A percentile compares a stretch with the other conserved stretches of the same genome.
Evolutionary conservation across 768 basidiomycete species (phyloP).

Genomic region (Calocybe cyanea): DNA sequence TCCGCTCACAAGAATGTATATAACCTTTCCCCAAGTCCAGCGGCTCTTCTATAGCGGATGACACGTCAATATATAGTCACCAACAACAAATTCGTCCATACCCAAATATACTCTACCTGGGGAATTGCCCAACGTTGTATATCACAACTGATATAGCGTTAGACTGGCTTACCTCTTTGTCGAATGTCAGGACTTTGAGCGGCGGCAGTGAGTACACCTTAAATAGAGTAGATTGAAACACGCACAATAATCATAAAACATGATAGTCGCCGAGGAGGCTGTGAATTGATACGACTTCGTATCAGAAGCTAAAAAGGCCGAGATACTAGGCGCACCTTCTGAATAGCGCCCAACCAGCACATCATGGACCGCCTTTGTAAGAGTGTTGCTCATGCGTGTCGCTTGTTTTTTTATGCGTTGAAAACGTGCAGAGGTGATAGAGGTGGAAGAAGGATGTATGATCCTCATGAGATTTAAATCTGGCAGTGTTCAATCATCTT

Average conservation of each 20-base stretch:
- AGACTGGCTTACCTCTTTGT: constrained; percentile 41
- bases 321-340: constrained; percentile 25
- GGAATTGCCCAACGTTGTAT: neutral
- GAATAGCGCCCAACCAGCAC: constrained; percentile 39
- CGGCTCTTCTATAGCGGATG: constrained; percentile 36
- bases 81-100: constrained; percentile 16
- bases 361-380: constrained; percentile 25
- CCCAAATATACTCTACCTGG: constrained; percentile 56
- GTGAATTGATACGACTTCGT: neutral
- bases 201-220: constrained; percentile 2
- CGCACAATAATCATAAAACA: constrained; percentile 53
- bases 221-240: neutral
- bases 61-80: no score
- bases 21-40: constrained; percentile 52
- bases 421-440: no score
- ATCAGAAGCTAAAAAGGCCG: neutral
- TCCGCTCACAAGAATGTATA: constrained; percentile 48
- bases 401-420: no score
- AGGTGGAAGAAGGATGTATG: no score
- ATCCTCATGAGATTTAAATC: no score
- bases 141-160: neutral
- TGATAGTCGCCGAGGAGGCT: constrained; percentile 52
- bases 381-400: neutral
- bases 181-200: constrained; percentile 45
- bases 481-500: no score